A percentile compares a stretch with the other conserved stretches of the same genome.
Evolutionary conservation across 805 yeast species (phyloP).

Genomic region (Starmerella khaoyaiensis): DNA sequence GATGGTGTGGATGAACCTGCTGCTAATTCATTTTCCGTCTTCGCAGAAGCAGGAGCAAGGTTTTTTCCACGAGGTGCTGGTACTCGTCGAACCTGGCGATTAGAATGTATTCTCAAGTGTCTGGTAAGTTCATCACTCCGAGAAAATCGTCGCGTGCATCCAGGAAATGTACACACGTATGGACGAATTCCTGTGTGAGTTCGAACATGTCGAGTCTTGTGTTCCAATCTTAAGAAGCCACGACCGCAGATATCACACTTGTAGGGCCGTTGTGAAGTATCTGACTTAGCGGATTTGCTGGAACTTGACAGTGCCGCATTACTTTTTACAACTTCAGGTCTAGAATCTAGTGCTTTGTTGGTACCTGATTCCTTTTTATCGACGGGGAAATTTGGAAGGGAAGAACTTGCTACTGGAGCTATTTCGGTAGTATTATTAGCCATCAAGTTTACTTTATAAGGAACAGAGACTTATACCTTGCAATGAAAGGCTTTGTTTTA

Average conservation of each 20-base stretch:
- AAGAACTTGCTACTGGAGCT: no score
- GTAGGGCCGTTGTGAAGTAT: conserved; percentile 49
- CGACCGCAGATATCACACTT: conserved; percentile 73
- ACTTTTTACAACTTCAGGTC: background rate
- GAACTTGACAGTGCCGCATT: background rate
- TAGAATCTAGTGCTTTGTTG: no score
- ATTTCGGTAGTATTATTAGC: no score
- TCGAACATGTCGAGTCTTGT: conserved; percentile 79
- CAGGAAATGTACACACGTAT: conserved; percentile 65
- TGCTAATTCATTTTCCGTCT: background rate
- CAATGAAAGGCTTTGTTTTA: no score
- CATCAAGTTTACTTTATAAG: no score
- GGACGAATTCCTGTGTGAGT: conserved; percentile 94
- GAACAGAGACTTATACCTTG: no score
- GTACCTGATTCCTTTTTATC: background rate
- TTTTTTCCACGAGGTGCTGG: conserved; percentile 16
- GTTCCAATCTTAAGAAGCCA: conserved; percentile 79
- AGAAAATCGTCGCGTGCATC: conserved; percentile 65
- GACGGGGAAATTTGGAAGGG: no score
- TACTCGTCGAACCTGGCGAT: conserved; percentile 19
- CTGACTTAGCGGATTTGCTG: conserved; percentile 6
- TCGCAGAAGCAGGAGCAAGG: conserved; percentile 9
- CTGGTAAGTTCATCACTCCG: conserved; percentile 78
- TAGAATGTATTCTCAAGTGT: conserved; percentile 63
- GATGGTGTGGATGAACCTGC: background rate